These are phyloP conservation scores for Coelastrella sp. DNA, from an alignment of 139 green algal genomes.

Conservation along the genomic window DNA sequence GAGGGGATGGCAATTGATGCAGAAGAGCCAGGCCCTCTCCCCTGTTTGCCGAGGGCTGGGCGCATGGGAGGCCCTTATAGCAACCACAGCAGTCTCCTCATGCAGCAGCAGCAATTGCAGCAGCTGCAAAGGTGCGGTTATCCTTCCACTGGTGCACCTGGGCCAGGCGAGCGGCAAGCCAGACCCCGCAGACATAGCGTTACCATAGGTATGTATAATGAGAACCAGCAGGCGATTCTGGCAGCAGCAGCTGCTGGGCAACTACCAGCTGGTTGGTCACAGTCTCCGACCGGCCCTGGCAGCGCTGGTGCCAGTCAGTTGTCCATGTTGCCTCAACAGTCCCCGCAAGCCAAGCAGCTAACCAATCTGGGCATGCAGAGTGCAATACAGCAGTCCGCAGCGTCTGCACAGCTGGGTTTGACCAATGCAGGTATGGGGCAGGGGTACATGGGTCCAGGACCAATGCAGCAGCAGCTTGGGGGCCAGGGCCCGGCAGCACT, in stretches of 20 bases:
- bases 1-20: background rate
- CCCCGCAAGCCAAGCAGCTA: slow-evolving; percentile 28
- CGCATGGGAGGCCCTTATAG: background rate
- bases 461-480: slow-evolving; percentile 24
- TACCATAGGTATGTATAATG: slow-evolving; percentile 38
- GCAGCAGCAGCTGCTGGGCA: slow-evolving; percentile 3
- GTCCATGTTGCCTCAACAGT: slow-evolving; percentile 10
- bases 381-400: background rate
- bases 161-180: background rate
- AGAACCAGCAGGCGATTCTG: slow-evolving; percentile 19
- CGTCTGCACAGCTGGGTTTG: background rate
- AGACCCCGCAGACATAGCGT: slow-evolving; percentile 27
- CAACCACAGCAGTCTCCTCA: background rate
- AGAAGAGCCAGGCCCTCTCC: slow-evolving; percentile 33
- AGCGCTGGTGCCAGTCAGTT: background rate
- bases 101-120: slow-evolving; percentile 38
- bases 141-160: background rate
- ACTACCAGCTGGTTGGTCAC: background rate
- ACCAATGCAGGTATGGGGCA: background rate
- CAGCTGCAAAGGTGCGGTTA: slow-evolving; percentile 24
- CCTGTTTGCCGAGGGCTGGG: background rate
- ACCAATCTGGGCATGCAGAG: background rate
- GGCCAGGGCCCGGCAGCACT: background rate
- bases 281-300: background rate
- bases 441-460: background rate